These are phyloP conservation scores for Gracilaria gracilis DNA, from an alignment of 23 red algal species.

Conservation along the genomic window DNA sequence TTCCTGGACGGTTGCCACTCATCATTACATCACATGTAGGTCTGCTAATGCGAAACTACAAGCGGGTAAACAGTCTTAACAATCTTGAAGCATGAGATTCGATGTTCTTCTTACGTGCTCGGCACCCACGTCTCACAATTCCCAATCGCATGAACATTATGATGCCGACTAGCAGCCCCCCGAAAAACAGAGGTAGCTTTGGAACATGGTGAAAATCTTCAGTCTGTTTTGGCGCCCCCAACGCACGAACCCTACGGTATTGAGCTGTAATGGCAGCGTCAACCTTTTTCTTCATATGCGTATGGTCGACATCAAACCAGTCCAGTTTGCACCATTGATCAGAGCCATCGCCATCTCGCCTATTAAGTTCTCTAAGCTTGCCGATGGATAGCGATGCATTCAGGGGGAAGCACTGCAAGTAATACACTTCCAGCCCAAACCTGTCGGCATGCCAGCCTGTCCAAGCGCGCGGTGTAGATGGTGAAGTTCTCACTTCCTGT, in stretches of 20 bases:
- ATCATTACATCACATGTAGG: no score
- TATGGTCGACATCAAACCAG: neutral
- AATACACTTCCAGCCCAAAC: neutral
- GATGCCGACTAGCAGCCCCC: neutral
- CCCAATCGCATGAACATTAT: neutral
- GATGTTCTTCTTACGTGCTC: neutral
- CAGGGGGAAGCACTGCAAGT: constrained; percentile 6
- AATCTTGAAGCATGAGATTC: neutral
- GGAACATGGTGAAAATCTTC: neutral
- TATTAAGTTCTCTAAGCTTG: neutral
- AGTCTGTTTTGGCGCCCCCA: neutral
- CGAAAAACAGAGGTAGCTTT: neutral
- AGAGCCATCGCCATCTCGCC: neutral
- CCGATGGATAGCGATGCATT: neutral
- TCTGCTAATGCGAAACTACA: no score
- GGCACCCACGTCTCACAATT: neutral
- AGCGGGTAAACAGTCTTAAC: neutral
- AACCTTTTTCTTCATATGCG: neutral
- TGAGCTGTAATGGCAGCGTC: neutral
- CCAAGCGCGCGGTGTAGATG: neutral
- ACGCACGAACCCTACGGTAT: neutral
- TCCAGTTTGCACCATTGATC: neutral
- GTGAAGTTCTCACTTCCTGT: constrained; percentile 17
- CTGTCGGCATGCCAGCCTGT: constrained; percentile 18
- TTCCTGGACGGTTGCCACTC: no score